Conservation (phyloP, 78 protist species). For the Dictyostelium brefeldianum region DNA sequence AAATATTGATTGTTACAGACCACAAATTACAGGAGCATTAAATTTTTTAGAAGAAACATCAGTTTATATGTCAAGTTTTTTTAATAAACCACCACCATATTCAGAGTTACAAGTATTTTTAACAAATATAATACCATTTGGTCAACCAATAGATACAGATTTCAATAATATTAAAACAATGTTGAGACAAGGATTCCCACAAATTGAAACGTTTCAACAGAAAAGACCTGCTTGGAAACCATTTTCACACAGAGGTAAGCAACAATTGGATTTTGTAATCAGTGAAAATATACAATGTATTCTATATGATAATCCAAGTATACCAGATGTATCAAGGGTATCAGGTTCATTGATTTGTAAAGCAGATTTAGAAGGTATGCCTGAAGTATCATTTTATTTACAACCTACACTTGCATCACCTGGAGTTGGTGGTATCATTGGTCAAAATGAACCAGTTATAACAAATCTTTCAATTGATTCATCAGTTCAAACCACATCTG, state of each 20-base stretch:
- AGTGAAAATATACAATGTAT: slow-evolving; percentile 45
- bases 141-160: slow-evolving; percentile 78
- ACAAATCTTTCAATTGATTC: slow-evolving; percentile 62
- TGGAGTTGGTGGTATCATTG: background rate
- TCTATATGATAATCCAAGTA: slow-evolving; percentile 60
- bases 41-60: slow-evolving; percentile 66
- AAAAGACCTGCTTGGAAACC: slow-evolving; percentile 76
- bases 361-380: slow-evolving; percentile 78
- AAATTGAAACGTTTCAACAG: slow-evolving; percentile 8
- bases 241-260: slow-evolving; percentile 67
- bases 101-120: slow-evolving; percentile 74
- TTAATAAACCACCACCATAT: slow-evolving; percentile 72
- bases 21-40: slow-evolving; percentile 67
- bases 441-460: background rate
- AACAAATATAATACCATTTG: slow-evolving; percentile 78
- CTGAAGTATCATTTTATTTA: slow-evolving; percentile 70
- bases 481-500: slow-evolving; percentile 71
- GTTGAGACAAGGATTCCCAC: slow-evolving; percentile 64
- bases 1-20: background rate
- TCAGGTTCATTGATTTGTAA: slow-evolving; percentile 41
- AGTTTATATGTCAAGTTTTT: slow-evolving; percentile 12
- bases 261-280: slow-evolving; percentile 56
- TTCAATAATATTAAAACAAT: slow-evolving; percentile 51
- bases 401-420: slow-evolving; percentile 8
- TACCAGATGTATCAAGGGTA: slow-evolving; percentile 35